These are phyloP conservation scores for Forsythia viridissima DNA, from an alignment of 257 asterid genomes.

Conservation along the genomic window DNA sequence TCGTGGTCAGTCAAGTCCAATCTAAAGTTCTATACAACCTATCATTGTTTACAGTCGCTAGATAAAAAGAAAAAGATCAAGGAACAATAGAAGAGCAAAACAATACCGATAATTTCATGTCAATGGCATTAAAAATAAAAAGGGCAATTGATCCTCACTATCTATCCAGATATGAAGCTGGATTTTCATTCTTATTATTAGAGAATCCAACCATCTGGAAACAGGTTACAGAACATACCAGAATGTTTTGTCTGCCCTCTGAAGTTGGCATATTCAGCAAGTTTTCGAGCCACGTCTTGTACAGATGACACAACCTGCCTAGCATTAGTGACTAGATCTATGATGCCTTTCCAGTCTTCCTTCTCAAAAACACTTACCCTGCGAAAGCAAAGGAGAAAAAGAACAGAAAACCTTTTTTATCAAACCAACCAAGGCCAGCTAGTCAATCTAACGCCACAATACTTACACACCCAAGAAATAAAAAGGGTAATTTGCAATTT, in stretches of 20 bases:
- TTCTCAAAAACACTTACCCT: constrained; percentile 69
- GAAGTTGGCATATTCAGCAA: constrained; percentile 75
- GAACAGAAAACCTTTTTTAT: neutral
- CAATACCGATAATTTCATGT: neutral
- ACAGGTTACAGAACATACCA: constrained; percentile 47
- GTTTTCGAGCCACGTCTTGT: constrained; percentile 83
- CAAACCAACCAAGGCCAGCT: neutral
- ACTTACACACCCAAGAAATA: neutral
- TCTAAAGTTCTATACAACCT: neutral
- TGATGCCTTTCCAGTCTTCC: constrained; percentile 92
- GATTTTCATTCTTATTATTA: neutral
- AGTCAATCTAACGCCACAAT: neutral
- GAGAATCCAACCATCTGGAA: neutral
- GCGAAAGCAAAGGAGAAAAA: constrained; percentile 21
- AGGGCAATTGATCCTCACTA: neutral
- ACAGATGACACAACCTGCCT: constrained; percentile 82
- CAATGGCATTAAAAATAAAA: neutral
- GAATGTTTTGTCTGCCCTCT: constrained; percentile 50
- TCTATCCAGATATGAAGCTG: neutral
- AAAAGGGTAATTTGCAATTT: no score
- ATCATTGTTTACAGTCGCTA: neutral
- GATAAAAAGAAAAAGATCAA: neutral
- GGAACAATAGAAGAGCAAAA: neutral
- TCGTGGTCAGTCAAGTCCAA: neutral
- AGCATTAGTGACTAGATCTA: constrained; percentile 78